Percentiles rank a stretch among this genome's conserved stretches.
phyloP scores from a whole-genome alignment of 225 moss, liverwort and hornwort species.

The Neckera pumila region DNA sequence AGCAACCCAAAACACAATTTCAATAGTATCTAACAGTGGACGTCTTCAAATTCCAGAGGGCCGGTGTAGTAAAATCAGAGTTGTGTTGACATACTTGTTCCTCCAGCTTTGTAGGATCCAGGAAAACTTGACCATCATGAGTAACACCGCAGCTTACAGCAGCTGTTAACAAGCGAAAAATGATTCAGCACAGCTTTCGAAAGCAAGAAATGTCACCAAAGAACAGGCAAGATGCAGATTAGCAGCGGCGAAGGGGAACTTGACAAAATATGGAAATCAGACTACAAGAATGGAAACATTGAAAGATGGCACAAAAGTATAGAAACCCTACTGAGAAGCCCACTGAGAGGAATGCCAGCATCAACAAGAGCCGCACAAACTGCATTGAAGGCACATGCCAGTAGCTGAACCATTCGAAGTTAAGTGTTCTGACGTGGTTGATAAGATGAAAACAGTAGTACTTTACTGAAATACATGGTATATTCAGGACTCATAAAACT shows the following conservation, averaged over 20 bases:
- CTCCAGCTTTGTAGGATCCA: conserved; percentile 83
- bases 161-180: conserved; percentile 25
- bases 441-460: background rate
- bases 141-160: conserved; percentile 79
- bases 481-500: background rate
- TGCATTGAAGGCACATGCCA: conserved; percentile 91
- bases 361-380: conserved; percentile 93
- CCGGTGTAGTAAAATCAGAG: background rate
- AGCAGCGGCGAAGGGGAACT: background rate
- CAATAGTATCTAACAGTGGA: background rate
- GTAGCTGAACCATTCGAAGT: conserved; percentile 42
- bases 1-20: background rate
- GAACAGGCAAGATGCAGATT: background rate
- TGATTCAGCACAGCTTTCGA: background rate
- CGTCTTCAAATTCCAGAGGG: background rate
- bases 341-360: conserved; percentile 79
- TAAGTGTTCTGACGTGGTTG: conserved; percentile 25
- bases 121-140: conserved; percentile 48
- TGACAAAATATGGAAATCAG: background rate
- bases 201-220: background rate
- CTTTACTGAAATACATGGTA: background rate
- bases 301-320: background rate
- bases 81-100: conserved; percentile 48
- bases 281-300: background rate
- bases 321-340: conserved; percentile 57